These are phyloP conservation scores for carrot (Daucus carota) DNA, from an alignment of 129 eudicot genomes.

Conservation along the genomic window DH1_v3.0 NC_030381.2:26123501-26124000, in stretches of 20 bases:
- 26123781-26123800: conserved; percentile 58
- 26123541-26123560: conserved; percentile 68
- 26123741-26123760: conserved; percentile 84
- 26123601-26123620: conserved; percentile 49
- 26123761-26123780: conserved; percentile 67
- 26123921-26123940: not conserved
- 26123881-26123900: conserved; percentile 79
- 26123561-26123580: conserved; percentile 87
- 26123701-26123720: conserved; percentile 49
- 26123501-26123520: conserved; percentile 91
- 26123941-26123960: too few species aligned
- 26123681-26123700: conserved; percentile 61
- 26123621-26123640: conserved; percentile 55
- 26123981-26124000: too few species aligned
- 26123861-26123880: conserved; percentile 69
- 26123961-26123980: too few species aligned
- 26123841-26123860: conserved; percentile 56
- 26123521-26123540: conserved; percentile 95
- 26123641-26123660: conserved; percentile 88
- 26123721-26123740: conserved; percentile 60
- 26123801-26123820: conserved; percentile 56
- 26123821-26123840: conserved; percentile 93
- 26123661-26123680: conserved; percentile 65
- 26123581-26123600: conserved; percentile 93
- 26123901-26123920: conserved; percentile 22